phyloP scores from a whole-genome alignment of 495 filamentous ascomycete genomes.

The Tuber aestivum region DNA sequence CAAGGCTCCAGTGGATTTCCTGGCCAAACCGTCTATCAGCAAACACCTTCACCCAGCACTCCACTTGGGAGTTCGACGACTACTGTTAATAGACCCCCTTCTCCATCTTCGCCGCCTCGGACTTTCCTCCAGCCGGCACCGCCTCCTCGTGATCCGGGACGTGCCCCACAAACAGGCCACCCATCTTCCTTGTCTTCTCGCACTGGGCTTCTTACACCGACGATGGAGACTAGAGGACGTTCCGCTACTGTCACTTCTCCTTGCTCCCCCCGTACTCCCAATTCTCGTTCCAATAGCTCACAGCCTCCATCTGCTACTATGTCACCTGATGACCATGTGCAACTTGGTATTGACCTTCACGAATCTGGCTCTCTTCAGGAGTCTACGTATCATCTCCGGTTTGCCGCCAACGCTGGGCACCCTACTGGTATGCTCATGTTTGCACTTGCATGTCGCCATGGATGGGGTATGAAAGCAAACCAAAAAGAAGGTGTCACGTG shows the following conservation, averaged over 20 bases:
- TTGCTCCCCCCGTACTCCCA: slow-evolving; percentile 23
- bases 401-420: slow-evolving; percentile 76
- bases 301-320: slow-evolving; percentile 50
- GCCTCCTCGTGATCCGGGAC: slow-evolving; percentile 20
- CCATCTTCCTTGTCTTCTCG: slow-evolving; percentile 19
- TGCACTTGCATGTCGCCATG: slow-evolving; percentile 91
- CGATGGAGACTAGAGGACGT: slow-evolving; percentile 12
- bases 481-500: slow-evolving; percentile 82
- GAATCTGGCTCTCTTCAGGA: slow-evolving; percentile 78
- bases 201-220: slow-evolving; percentile 20
- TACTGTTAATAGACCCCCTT: slow-evolving; percentile 57
- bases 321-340: slow-evolving; percentile 77
- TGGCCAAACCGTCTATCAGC: background rate
- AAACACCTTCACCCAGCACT: slow-evolving; percentile 17
- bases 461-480: slow-evolving; percentile 94
- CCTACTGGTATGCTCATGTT: slow-evolving; percentile 94
- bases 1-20: slow-evolving; percentile 44
- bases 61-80: slow-evolving; percentile 56
- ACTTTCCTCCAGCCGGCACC: slow-evolving; percentile 35
- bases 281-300: slow-evolving; percentile 21
- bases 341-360: slow-evolving; percentile 80
- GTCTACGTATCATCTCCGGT: slow-evolving; percentile 89
- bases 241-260: slow-evolving; percentile 20
- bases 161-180: slow-evolving; percentile 8
- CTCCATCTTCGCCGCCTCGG: slow-evolving; percentile 49